A percentile compares a stretch with the other conserved stretches of the same genome.
Conservation (phyloP, 495 filamentous ascomycete genomes). For the Podospora pseudocomata region DNA sequence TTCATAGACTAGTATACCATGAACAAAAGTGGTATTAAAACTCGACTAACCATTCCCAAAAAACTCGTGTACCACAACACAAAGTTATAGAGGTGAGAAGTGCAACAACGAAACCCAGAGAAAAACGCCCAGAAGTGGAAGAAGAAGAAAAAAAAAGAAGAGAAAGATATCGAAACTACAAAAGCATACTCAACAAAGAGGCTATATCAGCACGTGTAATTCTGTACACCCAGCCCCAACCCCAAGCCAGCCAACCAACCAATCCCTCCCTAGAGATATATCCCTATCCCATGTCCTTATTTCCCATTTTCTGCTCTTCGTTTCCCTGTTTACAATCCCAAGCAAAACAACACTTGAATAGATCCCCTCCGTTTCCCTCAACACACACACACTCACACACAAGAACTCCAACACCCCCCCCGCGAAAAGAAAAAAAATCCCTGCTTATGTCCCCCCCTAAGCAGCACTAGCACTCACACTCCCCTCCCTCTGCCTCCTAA, state of each 20-base stretch:
- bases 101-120: neutral
- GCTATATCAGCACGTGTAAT: neutral
- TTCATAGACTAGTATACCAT: too few relatives aligned
- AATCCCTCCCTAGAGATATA: neutral
- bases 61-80: too few relatives aligned
- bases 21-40: too few relatives aligned
- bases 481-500: slow-evolving; percentile 55
- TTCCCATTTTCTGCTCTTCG: neutral
- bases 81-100: neutral
- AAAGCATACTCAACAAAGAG: neutral
- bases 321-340: neutral
- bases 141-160: slow-evolving; percentile 4
- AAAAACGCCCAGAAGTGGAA: neutral
- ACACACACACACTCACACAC: neutral
- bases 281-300: neutral
- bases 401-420: neutral
- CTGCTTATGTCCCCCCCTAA: neutral
- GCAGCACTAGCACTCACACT: neutral
- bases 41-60: too few relatives aligned
- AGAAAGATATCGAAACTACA: neutral
- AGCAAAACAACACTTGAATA: neutral
- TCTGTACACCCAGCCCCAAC: neutral
- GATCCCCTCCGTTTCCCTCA: neutral
- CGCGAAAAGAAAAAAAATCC: neutral
- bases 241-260: neutral